Evolutionary conservation across 139 green algal genomes (phyloP), one percentile per base, ranked within the genome.

Genomic region (Chlamydomonas eustigma): DNA sequence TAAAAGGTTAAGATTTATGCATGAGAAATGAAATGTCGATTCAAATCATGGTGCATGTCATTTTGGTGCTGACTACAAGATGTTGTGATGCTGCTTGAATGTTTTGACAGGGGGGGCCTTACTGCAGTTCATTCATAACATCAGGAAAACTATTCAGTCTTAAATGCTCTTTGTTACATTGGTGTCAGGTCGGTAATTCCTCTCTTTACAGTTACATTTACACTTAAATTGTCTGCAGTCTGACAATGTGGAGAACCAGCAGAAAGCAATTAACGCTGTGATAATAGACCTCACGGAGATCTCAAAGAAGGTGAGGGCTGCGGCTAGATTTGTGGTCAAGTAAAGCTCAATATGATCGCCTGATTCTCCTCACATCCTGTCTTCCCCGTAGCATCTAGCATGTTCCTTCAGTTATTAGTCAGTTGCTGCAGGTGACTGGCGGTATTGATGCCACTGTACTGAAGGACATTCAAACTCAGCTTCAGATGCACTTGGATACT

Each of bases 181-280:
- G n/a, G n/a, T n/a, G n/a, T n/a, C n/a, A n/a, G n/a, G n/a, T n/a
- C n/a, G n/a, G n/a, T n/a, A n/a, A n/a, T n/a, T n/a, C n/a, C n/a
- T n/a, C n/a, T n/a, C n/a, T n/a, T n/a, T n/a, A n/a, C n/a, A n/a
- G n/a, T n/a, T n/a, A n/a, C n/a, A n/a, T n/a, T n/a, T n/a, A n/a
- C n/a, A n/a, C n/a, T n/a, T n/a, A 58, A 28, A 18, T 58, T 12
- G 12, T 58, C 12, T 18, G 44, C 44, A 58, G 44, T 58, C 44
- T 58, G 44, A 58, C 44, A 18, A 58, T 58, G 12, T 58, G 44
- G 44, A 58, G 44, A 58, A 58, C 44, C 44, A 58, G 44, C 44
- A 58, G 18, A 58, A 58, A 18, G 44, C 44, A 18, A 18, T 58
- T 18, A 58, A 58, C 18, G 44, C 44, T 12, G 44, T 58, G 44